phyloP scores from a whole-genome alignment of 225 moss, liverwort and hornwort species.

The Bryum argenteum region DNA sequence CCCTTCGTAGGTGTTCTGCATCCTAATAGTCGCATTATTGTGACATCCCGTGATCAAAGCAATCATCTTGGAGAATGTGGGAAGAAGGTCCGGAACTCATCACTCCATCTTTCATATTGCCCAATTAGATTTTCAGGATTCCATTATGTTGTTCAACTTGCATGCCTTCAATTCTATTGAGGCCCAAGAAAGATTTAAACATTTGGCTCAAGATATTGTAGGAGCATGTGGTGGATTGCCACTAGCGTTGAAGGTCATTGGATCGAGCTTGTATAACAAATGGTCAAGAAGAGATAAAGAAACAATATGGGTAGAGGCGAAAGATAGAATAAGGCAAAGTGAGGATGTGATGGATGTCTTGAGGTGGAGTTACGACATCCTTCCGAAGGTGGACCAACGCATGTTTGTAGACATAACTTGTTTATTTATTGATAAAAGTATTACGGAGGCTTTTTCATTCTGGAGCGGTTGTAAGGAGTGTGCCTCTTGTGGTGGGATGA shows the following conservation, averaged over 20 bases:
- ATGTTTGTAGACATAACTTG: not conserved
- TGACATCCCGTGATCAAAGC: slow-evolving; percentile 16
- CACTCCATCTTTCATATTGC: not conserved
- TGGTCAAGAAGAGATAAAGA: not conserved
- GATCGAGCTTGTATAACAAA: slow-evolving; percentile 15
- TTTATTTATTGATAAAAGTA: too few species aligned
- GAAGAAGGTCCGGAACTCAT: not conserved
- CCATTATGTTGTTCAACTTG: not conserved
- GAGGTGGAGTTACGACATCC: slow-evolving; percentile 25
- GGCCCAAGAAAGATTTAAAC: not conserved
- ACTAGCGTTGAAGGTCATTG: not conserved
- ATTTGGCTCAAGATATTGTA: slow-evolving; percentile 1
- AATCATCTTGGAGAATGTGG: too few species aligned
- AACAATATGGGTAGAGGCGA: not conserved
- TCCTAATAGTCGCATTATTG: not conserved
- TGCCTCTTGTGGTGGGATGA: too few species aligned
- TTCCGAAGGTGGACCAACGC: not conserved
- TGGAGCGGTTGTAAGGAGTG: too few species aligned
- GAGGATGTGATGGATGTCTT: not conserved
- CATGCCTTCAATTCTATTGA: not conserved
- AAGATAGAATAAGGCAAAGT: not conserved
- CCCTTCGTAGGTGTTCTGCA: not conserved
- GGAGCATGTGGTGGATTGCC: slow-evolving; percentile 16
- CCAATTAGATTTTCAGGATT: not conserved
- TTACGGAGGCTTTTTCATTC: too few species aligned